These are phyloP conservation scores for Phyllosticta ampelicida DNA, from an alignment of 2,329 filamentous ascomycete genomes.

Conservation along the genomic window DNA sequence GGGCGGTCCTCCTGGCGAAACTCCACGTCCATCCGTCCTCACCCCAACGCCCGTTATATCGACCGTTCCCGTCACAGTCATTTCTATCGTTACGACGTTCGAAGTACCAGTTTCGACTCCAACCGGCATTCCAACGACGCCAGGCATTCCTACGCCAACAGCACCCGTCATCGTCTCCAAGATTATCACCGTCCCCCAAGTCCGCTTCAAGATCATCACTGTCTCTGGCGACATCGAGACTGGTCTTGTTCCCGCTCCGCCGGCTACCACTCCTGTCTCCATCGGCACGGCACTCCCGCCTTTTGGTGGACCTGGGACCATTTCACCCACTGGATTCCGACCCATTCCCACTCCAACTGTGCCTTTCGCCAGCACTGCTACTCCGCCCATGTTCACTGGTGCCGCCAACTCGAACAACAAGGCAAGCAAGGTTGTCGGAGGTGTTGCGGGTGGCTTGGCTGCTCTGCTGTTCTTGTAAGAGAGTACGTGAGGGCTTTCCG, in stretches of 20 bases:
- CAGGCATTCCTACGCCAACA: slow-evolving; percentile 21
- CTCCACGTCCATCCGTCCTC: too few relatives aligned
- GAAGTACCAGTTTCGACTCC: slow-evolving; percentile 28
- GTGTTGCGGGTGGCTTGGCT: slow-evolving; percentile 2
- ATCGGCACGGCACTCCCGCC: slow-evolving; percentile 15
- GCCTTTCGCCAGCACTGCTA: slow-evolving; percentile 18
- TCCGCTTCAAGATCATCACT: slow-evolving; percentile 32
- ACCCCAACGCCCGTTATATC: too few relatives aligned
- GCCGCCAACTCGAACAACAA: slow-evolving; percentile 18
- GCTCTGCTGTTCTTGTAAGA: slow-evolving; percentile 8
- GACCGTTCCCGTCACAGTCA: slow-evolving; percentile 25
- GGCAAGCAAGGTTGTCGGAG: slow-evolving; percentile 3
- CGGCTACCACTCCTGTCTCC: slow-evolving; percentile 21
- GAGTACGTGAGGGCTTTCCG: background rate
- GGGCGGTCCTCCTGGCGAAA: background rate
- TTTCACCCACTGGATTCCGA: slow-evolving; percentile 16
- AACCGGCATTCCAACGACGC: slow-evolving; percentile 18
- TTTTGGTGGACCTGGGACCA: slow-evolving; percentile 12
- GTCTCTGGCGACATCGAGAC: slow-evolving; percentile 21
- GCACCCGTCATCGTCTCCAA: slow-evolving; percentile 25
- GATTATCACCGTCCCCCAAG: slow-evolving; percentile 36
- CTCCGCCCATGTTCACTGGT: slow-evolving; percentile 23
- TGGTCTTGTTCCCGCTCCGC: slow-evolving; percentile 26
- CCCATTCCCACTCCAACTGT: slow-evolving; percentile 15
- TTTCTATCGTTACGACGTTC: slow-evolving; percentile 29